A percentile compares a stretch with the other conserved stretches of the same genome.
phyloP scores from a whole-genome alignment of 768 basidiomycete species.

The Cystoderma amianthinum region DNA sequence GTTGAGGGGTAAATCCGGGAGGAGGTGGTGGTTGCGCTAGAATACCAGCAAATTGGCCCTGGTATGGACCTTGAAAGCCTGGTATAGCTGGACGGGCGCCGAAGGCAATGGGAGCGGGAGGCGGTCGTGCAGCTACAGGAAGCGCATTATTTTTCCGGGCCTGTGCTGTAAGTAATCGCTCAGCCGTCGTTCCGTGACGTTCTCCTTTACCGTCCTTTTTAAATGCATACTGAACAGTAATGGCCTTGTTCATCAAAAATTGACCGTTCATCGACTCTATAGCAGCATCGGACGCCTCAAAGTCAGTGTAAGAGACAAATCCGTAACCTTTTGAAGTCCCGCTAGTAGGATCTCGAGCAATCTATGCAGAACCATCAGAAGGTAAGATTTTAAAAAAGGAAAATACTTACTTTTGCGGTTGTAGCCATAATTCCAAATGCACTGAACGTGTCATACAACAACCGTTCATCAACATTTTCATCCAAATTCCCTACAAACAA shows the following conservation, averaged over 20 bases:
- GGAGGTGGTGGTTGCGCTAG: conserved; percentile 80
- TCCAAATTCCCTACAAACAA: conserved; percentile 95
- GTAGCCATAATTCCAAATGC: conserved; percentile 92
- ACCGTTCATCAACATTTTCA: conserved; percentile 88
- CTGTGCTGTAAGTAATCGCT: conserved; percentile 91
- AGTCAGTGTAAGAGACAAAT: conserved; percentile 96
- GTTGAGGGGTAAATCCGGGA: conserved; percentile 70
- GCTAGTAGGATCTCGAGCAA: conserved; percentile 80
- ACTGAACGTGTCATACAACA: conserved; percentile 92
- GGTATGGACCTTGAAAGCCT: conserved; percentile 70
- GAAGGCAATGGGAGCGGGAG: conserved; percentile 68
- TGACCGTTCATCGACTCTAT: conserved; percentile 96
- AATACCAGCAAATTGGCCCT: conserved; percentile 91
- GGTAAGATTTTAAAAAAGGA: conserved; percentile 3
- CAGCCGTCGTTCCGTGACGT: conserved; percentile 94
- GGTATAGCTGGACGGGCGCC: conserved; percentile 61
- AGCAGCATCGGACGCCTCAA: conserved; percentile 94
- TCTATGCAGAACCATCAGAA: conserved; percentile 39
- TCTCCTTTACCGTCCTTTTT: conserved; percentile 99
- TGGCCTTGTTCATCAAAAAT: conserved; percentile 97
- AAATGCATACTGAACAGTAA: conserved; percentile 96
- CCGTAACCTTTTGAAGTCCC: conserved; percentile 95
- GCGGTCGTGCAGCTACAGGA: conserved; percentile 70
- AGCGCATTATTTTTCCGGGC: conserved; percentile 93
- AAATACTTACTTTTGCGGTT: conserved; percentile 67